These are phyloP conservation scores for Nectriaceae sp. DNA, from an alignment of 2,329 filamentous ascomycete genomes.

Conservation along the genomic window DNA sequence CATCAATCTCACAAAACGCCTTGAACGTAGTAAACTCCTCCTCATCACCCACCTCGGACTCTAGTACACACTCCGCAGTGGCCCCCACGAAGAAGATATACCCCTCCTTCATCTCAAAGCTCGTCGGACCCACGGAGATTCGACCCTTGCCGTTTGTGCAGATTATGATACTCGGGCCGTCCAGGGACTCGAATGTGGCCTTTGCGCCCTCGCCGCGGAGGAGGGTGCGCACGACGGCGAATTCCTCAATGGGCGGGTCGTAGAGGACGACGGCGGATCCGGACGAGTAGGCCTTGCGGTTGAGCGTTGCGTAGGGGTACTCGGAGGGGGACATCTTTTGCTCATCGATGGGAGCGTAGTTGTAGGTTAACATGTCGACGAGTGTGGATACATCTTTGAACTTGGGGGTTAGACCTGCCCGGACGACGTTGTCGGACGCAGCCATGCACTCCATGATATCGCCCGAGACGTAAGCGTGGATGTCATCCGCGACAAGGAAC, in stretches of 20 bases:
- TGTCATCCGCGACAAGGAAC: constrained; percentile 95
- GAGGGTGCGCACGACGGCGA: constrained; percentile 81
- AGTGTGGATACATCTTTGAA: constrained; percentile 95
- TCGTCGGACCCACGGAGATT: constrained; percentile 83
- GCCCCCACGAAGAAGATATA: constrained; percentile 86
- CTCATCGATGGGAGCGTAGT: constrained; percentile 88
- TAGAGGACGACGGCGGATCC: constrained; percentile 75
- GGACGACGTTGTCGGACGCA: constrained; percentile 96
- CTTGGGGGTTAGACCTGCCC: constrained; percentile 95
- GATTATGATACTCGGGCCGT: constrained; percentile 89
- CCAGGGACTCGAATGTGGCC: constrained; percentile 83
- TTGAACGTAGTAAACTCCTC: constrained; percentile 86
- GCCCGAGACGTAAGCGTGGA: constrained; percentile 90
- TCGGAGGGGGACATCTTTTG: constrained; percentile 89
- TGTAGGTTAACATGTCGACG: constrained; percentile 91
- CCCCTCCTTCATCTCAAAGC: constrained; percentile 71
- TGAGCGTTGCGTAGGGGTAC: constrained; percentile 84
- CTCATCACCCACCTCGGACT: constrained; percentile 61
- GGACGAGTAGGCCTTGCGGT: constrained; percentile 78
- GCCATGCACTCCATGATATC: constrained; percentile 99
- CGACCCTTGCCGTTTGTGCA: constrained; percentile 82
- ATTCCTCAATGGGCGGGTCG: constrained; percentile 95
- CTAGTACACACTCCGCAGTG: constrained; percentile 78
- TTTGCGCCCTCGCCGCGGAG: constrained; percentile 74
- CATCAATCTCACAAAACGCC: constrained; percentile 85